Evolutionary conservation across 2,329 filamentous ascomycete species (phyloP).

Genomic region (Hypoxylon sp.): DNA sequence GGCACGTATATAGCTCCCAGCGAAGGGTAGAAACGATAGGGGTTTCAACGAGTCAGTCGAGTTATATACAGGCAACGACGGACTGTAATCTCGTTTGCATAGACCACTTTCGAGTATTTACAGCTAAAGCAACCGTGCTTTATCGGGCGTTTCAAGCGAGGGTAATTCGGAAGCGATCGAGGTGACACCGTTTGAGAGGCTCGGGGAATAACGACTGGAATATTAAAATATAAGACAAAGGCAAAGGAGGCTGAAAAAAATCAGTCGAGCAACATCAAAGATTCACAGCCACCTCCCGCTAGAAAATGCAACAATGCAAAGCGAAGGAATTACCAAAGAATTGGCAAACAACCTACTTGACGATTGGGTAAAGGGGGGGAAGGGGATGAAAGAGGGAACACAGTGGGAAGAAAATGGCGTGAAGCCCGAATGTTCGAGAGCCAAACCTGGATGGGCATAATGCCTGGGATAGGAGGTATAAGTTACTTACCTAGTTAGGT

Average conservation of each 20-base stretch:
- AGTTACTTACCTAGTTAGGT: conserved; percentile 25
- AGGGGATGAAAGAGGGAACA: conserved; percentile 9
- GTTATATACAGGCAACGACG: conserved; percentile 38
- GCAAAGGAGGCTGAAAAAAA: conserved; percentile 19
- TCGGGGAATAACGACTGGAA: conserved; percentile 36
- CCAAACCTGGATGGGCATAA: conserved; percentile 5
- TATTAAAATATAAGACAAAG: conserved; percentile 40
- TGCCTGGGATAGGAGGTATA: conserved; percentile 2
- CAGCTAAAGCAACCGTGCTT: conserved; percentile 35
- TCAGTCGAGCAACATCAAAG: conserved; percentile 30
- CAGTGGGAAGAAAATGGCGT: conserved; percentile 22
- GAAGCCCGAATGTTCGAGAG: conserved; percentile 34
- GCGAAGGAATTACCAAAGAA: conserved; percentile 38
- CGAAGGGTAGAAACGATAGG: conserved; percentile 14
- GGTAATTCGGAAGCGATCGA: conserved; percentile 36
- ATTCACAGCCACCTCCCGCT: conserved; percentile 38
- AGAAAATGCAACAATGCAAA: conserved; percentile 34
- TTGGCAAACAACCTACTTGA: conserved; percentile 16
- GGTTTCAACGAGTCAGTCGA: conserved; percentile 24
- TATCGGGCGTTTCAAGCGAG: conserved; percentile 41
- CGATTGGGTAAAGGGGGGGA: conserved; percentile 8
- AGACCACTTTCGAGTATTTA: conserved; percentile 30
- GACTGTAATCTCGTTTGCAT: conserved; percentile 23
- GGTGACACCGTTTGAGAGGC: conserved; percentile 24
- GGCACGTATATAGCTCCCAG: conserved; percentile 27